phyloP scores from a whole-genome alignment of 176 grass and related monocot species.

The Triticum dicoccoides region DNA sequence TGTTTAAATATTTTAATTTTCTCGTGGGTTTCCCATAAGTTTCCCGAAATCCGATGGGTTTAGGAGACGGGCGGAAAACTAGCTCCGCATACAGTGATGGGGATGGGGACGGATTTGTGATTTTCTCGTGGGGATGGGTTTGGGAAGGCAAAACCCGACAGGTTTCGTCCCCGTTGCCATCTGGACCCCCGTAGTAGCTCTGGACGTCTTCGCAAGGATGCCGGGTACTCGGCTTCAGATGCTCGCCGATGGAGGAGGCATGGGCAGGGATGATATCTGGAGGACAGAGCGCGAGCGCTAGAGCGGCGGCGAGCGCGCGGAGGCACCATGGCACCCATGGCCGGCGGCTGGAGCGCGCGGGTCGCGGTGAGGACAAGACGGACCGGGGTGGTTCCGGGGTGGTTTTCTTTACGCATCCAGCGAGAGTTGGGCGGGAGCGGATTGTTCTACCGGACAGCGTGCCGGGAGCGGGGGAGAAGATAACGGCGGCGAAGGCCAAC shows the following conservation, averaged over 20 bases:
- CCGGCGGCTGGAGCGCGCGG: background rate
- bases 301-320: background rate
- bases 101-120: too few species aligned
- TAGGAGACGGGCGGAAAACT: too few species aligned
- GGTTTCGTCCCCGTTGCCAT: too few species aligned
- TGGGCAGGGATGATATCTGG: background rate
- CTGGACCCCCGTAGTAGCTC: slow-evolving; percentile 19
- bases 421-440: background rate
- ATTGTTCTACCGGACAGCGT: background rate
- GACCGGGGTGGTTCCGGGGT: background rate
- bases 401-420: background rate
- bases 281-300: background rate
- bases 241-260: background rate
- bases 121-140: too few species aligned
- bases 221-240: background rate
- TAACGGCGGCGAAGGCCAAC: background rate
- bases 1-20: too few species aligned
- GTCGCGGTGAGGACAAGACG: background rate
- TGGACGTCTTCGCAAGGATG: slow-evolving; percentile 44
- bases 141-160: too few species aligned
- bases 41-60: too few species aligned
- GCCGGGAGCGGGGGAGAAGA: background rate
- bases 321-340: background rate
- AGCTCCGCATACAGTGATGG: too few species aligned
- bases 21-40: too few species aligned